Conservation (phyloP, 2,329 filamentous ascomycete species). For the Penicillium hesseltinei region DNA sequence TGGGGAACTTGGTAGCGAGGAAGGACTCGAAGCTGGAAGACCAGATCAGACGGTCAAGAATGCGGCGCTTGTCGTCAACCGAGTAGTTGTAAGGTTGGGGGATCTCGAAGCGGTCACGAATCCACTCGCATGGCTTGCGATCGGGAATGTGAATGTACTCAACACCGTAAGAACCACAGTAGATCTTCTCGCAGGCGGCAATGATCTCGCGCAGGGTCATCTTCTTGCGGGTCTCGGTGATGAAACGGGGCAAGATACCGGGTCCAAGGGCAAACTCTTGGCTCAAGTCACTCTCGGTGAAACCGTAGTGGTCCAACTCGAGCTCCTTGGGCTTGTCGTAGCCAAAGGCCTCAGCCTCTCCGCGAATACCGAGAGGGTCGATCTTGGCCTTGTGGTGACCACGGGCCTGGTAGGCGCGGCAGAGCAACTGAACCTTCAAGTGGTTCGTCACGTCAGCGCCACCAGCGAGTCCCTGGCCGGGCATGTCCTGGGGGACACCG, state of each 20-base stretch:
- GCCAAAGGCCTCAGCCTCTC: slow-evolving; percentile 77
- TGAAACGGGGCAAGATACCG: slow-evolving; percentile 92
- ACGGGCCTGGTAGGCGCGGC: slow-evolving; percentile 95
- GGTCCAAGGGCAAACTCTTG: slow-evolving; percentile 88
- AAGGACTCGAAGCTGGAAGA: slow-evolving; percentile 96
- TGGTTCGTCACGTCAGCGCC: slow-evolving; percentile 90
- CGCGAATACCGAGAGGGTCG: slow-evolving; percentile 90
- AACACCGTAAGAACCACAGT: slow-evolving; percentile 95
- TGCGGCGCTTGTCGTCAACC: slow-evolving; percentile 95
- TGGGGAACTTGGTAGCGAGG: slow-evolving; percentile 95
- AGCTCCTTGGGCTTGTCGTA: slow-evolving; percentile 90
- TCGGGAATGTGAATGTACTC: slow-evolving; percentile 99
- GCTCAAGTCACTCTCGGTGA: slow-evolving; percentile 90
- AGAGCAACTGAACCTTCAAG: slow-evolving; percentile 94
- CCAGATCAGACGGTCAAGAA: slow-evolving; percentile 97
- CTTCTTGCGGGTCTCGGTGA: slow-evolving; percentile 81
- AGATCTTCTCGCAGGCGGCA: slow-evolving; percentile 86
- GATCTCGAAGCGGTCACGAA: slow-evolving; percentile 90
- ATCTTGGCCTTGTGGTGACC: slow-evolving; percentile 98
- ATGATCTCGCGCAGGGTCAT: slow-evolving; percentile 97
- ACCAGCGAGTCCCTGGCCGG: slow-evolving; percentile 64
- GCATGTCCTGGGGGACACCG: slow-evolving; percentile 70
- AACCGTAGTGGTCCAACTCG: slow-evolving; percentile 88
- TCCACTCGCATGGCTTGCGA: slow-evolving; percentile 96
- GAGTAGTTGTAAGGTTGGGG: slow-evolving; percentile 96